These are phyloP conservation scores for Colletotrichum costaricense DNA, from an alignment of 2,329 filamentous ascomycete species.

Conservation along the genomic window DNA sequence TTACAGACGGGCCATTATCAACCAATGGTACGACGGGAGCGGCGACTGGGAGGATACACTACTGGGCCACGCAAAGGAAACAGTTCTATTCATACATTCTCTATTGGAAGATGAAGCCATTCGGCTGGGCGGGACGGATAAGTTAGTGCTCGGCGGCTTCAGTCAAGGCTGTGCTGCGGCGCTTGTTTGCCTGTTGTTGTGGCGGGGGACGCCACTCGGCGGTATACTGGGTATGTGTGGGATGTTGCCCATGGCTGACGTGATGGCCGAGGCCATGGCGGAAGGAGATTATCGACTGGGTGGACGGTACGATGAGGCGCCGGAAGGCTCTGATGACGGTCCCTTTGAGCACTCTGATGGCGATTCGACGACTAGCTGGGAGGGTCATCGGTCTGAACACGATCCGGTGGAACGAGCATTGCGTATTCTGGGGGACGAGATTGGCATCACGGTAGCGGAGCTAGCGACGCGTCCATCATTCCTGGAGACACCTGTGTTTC, in stretches of 20 bases:
- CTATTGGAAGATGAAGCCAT: constrained; percentile 50
- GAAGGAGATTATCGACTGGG: not conserved
- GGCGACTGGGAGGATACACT: constrained; percentile 48
- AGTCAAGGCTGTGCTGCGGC: constrained; percentile 66
- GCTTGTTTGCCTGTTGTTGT: constrained; percentile 54
- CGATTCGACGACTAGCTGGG: not conserved
- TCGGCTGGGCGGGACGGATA: constrained; percentile 48
- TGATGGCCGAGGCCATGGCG: constrained; percentile 40
- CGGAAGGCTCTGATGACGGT: not conserved
- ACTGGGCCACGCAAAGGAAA: constrained; percentile 48
- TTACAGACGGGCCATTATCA: constrained; percentile 46
- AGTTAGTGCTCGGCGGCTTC: constrained; percentile 60
- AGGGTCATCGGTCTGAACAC: not conserved
- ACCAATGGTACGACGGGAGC: constrained; percentile 50
- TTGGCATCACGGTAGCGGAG: not conserved
- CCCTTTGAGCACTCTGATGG: not conserved
- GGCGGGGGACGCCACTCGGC: constrained; percentile 52
- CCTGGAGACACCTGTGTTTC: constrained; percentile 52
- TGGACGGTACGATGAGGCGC: not conserved
- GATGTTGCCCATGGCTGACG: constrained; percentile 54
- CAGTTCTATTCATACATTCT: constrained; percentile 50
- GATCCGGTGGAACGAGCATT: not conserved
- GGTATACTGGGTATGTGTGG: constrained; percentile 57
- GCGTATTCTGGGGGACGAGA: constrained; percentile 10
- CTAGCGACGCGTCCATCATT: constrained; percentile 30